These are phyloP conservation scores for Plasmodium berghei DNA, from an alignment of 169 alveolate genomes.

Conservation along the genomic window DNA sequence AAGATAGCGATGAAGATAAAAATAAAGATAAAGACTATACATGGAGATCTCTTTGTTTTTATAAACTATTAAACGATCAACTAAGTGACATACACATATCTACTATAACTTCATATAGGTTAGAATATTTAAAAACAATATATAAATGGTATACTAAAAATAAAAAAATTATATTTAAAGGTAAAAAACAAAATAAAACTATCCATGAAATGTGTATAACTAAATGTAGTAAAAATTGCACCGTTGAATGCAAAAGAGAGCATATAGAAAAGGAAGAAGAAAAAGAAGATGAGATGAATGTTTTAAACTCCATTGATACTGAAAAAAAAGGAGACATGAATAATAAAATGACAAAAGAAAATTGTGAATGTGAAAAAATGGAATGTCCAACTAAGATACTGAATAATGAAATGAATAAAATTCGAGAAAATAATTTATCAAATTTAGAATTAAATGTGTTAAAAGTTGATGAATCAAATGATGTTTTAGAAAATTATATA, in stretches of 20 bases:
- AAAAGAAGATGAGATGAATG: not conserved
- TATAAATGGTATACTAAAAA: conserved; percentile 50
- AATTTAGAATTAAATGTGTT: not conserved
- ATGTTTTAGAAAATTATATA: conserved; percentile 7
- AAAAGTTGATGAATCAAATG: not conserved
- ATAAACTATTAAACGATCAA: conserved; percentile 46
- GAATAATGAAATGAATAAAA: not conserved
- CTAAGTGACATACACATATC: conserved; percentile 52
- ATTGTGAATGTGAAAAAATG: not conserved
- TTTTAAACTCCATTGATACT: not conserved
- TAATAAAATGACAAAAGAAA: not conserved
- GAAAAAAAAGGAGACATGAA: not conserved
- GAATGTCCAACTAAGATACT: not conserved
- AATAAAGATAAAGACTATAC: conserved; percentile 22
- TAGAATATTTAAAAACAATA: conserved; percentile 31
- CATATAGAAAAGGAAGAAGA: not conserved
- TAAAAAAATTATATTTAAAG: conserved; percentile 23
- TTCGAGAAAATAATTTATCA: not conserved
- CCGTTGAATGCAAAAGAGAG: not conserved
- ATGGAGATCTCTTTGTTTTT: conserved; percentile 44
- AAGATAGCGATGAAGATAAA: conserved; percentile 7
- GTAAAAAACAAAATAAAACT: too few species aligned
- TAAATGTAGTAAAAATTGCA: not conserved
- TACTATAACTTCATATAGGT: conserved; percentile 50
- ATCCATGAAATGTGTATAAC: too few species aligned